Base-by-base conservation (phyloP, 352 stramenopile species). In the Elongisporangium undulatum region DNA sequence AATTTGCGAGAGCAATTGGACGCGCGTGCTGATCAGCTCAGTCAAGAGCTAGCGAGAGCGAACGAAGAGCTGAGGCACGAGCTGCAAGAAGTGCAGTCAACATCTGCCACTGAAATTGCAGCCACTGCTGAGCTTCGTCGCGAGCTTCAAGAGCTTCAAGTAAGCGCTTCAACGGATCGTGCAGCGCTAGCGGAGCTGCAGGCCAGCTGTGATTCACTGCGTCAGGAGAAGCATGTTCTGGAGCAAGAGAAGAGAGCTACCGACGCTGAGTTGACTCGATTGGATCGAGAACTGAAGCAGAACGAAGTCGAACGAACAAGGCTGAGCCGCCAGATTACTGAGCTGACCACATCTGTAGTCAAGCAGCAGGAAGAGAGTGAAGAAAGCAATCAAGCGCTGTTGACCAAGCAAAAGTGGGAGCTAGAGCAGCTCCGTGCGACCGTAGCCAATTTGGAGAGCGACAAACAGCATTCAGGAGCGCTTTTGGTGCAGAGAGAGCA, bases 371-470 rank as follows among this genome's bases (percentile, higher is more conserved):
- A 67, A 12, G 64, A 67, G 24, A 71, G 66, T 21, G 62, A 55
- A 5, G 60, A 59, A 17, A 52, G 60, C 4, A 55, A 54, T 2
- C 59, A 66, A 49, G 62, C 59, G 21, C 50, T 61, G 22, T 49
- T 75, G 3, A 65, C 59, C 4, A 73, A 77, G 48, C 72, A 74
- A 24, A 80, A 77, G 26, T 68, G 74, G 61, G 79, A 89, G 56
- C 68, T 77, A 6, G 77, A 86, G 51, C 72, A 84, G 48, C 64
- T 86, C 2, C 67, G 74, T 23, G 67, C 61, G 12, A 72, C 57
- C 23, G 59, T 77, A 12, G 74, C 72, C 39, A 58, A 69, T 12
- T 51, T 67, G 19, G 68, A 73, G 41, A 59, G 58, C 29, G 77
- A 86, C 21, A 87, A 83, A 59, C 55, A 66, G 1, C 69, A 77